Evolutionary conservation across 345 rosid genomes (phyloP).

Genomic region (Eucalyptus melliodora): DNA sequence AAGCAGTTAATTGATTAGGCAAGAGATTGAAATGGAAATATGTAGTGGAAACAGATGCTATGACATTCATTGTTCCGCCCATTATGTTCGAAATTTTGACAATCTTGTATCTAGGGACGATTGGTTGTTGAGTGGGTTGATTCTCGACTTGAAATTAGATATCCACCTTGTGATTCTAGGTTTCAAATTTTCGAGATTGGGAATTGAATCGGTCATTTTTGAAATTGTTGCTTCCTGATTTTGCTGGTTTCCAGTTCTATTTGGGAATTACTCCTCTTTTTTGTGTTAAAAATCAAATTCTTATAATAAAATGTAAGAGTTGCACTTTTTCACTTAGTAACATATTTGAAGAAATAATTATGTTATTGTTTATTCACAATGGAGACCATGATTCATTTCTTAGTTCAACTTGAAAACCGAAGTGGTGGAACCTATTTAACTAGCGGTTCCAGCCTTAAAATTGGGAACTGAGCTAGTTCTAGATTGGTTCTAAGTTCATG

Average conservation of each 20-base stretch:
- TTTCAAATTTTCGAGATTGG: background rate
- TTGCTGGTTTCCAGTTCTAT: background rate
- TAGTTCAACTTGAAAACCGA: rapidly evolving
- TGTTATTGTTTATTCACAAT: background rate
- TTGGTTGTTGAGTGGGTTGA: background rate
- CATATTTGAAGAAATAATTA: background rate
- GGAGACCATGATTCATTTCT: background rate
- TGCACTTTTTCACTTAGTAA: background rate
- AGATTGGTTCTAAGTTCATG: background rate
- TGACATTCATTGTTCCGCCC: background rate
- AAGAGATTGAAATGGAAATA: background rate
- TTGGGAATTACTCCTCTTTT: background rate
- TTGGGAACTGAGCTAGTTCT: rapidly evolving
- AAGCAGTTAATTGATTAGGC: background rate
- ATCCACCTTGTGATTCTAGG: too few relatives aligned
- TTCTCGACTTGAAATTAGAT: too few relatives aligned
- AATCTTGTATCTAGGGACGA: background rate
- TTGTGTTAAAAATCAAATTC: background rate
- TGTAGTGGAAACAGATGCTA: background rate
- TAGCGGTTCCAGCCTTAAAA: rapidly evolving
- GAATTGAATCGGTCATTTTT: background rate
- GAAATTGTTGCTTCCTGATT: background rate
- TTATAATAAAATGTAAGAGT: background rate
- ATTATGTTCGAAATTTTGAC: too few relatives aligned
- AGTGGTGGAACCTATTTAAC: background rate